Evolutionary conservation across 768 basidiomycete genomes (phyloP).

Genomic region (Austroboletus festivus): DNA sequence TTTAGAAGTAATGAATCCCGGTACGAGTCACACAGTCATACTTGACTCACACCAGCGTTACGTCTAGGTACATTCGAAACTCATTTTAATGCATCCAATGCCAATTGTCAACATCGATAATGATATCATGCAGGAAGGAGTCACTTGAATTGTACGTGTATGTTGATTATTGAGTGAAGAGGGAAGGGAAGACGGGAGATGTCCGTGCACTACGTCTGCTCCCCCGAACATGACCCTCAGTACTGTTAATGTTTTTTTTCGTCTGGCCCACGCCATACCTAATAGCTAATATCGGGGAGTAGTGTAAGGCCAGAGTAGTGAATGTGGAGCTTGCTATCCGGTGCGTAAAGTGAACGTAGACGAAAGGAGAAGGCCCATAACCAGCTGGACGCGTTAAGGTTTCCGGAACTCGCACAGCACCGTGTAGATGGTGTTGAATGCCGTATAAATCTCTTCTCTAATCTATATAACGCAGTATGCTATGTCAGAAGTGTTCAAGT

Average conservation of each 20-base stretch:
- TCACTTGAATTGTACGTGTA: slow-evolving; percentile 22
- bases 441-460: slow-evolving; percentile 98
- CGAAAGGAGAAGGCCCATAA: background rate
- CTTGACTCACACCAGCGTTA: too few relatives aligned
- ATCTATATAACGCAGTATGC: slow-evolving; percentile 56
- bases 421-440: slow-evolving; percentile 99
- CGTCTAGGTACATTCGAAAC: too few relatives aligned
- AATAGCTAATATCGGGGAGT: slow-evolving; percentile 1
- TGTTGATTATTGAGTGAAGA: slow-evolving; percentile 26
- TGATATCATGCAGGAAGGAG: slow-evolving; percentile 28
- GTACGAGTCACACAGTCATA: slow-evolving; percentile 1
- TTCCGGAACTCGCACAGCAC: slow-evolving; percentile 95
- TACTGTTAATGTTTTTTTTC: slow-evolving; percentile 24
- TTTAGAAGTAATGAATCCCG: background rate
- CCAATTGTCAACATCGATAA: slow-evolving; percentile 21
- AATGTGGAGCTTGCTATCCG: background rate
- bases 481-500: background rate
- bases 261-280: background rate
- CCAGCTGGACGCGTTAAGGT: slow-evolving; percentile 40
- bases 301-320: too few relatives aligned
- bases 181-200: slow-evolving; percentile 29
- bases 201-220: slow-evolving; percentile 38
- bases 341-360: background rate
- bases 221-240: slow-evolving; percentile 29
- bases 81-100: too few relatives aligned